Percentiles rank a stretch among this genome's conserved stretches.
These are phyloP conservation scores for Candida sphagnicola DNA, from an alignment of 805 yeast species.

Conservation along the genomic window DNA sequence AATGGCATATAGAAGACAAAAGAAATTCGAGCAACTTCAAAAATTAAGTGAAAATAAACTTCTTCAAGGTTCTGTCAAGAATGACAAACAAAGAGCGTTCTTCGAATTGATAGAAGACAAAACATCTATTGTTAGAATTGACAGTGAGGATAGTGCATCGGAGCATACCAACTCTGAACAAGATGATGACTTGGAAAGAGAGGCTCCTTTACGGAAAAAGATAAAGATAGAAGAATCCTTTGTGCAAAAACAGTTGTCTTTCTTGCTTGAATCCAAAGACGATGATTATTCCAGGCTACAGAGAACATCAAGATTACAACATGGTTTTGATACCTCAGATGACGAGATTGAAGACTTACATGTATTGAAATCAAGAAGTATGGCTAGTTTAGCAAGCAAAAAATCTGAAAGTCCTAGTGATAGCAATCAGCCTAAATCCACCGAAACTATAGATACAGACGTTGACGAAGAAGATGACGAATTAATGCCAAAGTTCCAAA, in stretches of 20 bases:
- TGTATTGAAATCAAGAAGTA: slow-evolving; percentile 42
- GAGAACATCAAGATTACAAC: slow-evolving; percentile 28
- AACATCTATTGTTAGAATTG: slow-evolving; percentile 20
- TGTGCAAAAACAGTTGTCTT: slow-evolving; percentile 55
- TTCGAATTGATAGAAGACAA: slow-evolving; percentile 60
- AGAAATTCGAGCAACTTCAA: slow-evolving; percentile 44
- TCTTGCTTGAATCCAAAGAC: slow-evolving; percentile 35
- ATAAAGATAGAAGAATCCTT: slow-evolving; percentile 48
- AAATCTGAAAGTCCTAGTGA: slow-evolving; percentile 23
- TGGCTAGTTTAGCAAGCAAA: slow-evolving; percentile 24
- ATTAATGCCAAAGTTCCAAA: slow-evolving; percentile 36
- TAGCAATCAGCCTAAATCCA: slow-evolving; percentile 9
- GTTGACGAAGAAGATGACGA: slow-evolving; percentile 28
- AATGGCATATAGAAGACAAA: slow-evolving; percentile 42
- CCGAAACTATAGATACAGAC: slow-evolving; percentile 9
- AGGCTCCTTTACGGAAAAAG: slow-evolving; percentile 25
- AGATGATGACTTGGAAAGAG: slow-evolving; percentile 14
- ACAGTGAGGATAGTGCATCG: slow-evolving; percentile 20
- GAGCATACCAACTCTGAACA: slow-evolving; percentile 17
- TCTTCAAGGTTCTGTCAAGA: slow-evolving; percentile 40
- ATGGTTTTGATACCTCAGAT: slow-evolving; percentile 31
- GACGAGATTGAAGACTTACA: slow-evolving; percentile 42
- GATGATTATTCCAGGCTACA: slow-evolving; percentile 32
- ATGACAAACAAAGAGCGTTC: slow-evolving; percentile 61
- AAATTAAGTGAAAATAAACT: slow-evolving; percentile 46